Base-by-base conservation (phyloP, 2,329 filamentous ascomycete genomes). In the Sporothrix brasiliensis region DNA sequence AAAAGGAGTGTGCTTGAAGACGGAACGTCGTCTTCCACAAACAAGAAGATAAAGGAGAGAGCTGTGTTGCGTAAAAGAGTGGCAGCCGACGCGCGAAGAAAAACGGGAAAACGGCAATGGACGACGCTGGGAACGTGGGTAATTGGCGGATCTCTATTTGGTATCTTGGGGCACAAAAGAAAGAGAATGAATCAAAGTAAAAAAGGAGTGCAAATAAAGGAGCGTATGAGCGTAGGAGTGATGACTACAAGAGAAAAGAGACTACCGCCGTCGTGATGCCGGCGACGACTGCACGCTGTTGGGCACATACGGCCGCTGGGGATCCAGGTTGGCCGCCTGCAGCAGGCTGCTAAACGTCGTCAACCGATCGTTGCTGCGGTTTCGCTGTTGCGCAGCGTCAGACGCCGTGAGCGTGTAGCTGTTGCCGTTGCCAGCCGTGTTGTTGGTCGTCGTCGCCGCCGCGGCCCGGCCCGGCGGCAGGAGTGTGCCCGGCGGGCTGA, bases 281-380 rank as follows among this genome's bases (percentile, higher is more conserved):
- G 73, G 73, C 1, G 71, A 68, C 13, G 70, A 69, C 65, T 69
- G 70, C 21, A 53, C 60, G 27, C 67, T 74, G 56, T 63, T 65
- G 1, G 82, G 82, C 52, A 85, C 80, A 72, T 80, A 85, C 4
- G 79, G 77, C 74, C 79, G 78, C 6, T 81, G 83, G 11, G 77
- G 77, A 19, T 81, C 80, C 27, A 85, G 76, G 24, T 81, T 80
- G 2, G 82, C 83, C 72, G 81, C 78, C 69, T 84, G 80, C 82
- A 87, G 84, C 76, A 88, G 80, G 73, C 83, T 82, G n/a, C 83
- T 82, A 73, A 87, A 86, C 0, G 83, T 85, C 0, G 86, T 86
- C 73, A 78, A 75, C 49, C 79, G 78, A 44, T 72, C 67, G 1
- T 65, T 39, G 67, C 50, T 60, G 50, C 76, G 75, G 69, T 65